Conservation (phyloP, 1,284 basidiomycete genomes). For the Psilocybe mexicana region DNA sequence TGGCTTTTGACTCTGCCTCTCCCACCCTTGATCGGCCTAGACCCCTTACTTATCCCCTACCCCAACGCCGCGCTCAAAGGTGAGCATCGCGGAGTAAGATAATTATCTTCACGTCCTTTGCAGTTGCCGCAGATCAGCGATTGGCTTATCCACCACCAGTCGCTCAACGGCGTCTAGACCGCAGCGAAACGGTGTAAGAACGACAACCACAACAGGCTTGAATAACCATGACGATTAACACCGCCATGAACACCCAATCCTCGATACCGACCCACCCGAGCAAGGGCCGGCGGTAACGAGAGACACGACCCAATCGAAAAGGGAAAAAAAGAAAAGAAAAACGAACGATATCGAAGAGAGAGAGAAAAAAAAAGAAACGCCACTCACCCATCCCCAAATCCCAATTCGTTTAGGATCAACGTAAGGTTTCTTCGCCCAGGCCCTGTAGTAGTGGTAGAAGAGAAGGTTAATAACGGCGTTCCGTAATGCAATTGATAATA, state of each 20-base stretch:
- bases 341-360: not conserved
- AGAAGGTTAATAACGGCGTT: conserved; percentile 3
- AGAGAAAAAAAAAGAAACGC: conserved; percentile 7
- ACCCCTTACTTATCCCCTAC: not conserved
- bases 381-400: conserved; percentile 91
- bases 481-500: not conserved
- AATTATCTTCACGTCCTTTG: not conserved
- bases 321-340: not conserved
- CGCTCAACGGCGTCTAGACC: not conserved
- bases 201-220: not conserved
- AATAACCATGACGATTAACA: not conserved
- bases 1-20: not conserved
- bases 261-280: not conserved
- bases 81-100: not conserved
- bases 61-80: not conserved
- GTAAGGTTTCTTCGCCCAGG: conserved; percentile 76
- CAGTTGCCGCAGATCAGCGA: not conserved
- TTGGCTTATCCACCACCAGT: not conserved
- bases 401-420: conserved; percentile 85
- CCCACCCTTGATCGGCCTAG: not conserved
- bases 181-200: not conserved
- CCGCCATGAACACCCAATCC: not conserved
- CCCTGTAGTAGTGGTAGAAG: conserved; percentile 34
- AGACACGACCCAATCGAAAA: too few relatives aligned
- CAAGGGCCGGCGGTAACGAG: too few relatives aligned